Evolutionary conservation across 2,329 filamentous ascomycete genomes (phyloP), one percentile per base, ranked within the genome.

Genomic region (Colletotrichum sp.): DNA sequence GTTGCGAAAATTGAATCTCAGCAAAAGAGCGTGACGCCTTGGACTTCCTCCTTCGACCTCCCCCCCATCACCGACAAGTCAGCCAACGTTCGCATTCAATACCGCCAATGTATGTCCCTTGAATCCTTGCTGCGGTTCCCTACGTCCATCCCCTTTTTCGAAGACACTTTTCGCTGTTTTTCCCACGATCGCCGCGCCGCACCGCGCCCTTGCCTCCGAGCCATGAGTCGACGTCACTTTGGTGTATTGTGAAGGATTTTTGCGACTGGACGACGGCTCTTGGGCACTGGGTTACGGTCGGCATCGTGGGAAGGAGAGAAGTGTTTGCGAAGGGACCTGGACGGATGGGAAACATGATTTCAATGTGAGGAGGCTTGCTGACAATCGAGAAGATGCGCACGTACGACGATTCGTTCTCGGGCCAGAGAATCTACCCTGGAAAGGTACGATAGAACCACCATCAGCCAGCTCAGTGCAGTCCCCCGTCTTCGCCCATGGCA

Each of bases 371-470:
- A 28, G 24, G 24, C 39, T 60, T 55, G 59, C 72, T 75, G 55
- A 75, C 72, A 60, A 26, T 59, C 18, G 84, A 82, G 85, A 92
- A 87, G 85, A 92, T 92, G 91, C 90, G 91, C 87, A 92, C 90
- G 85, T 92, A 92, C 91, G 91, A 92, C 87, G 91, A 92, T 86
- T 85, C 87, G 81, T 92, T 92, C 88, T 92, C 91, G 85, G 91
- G 91, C 85, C 88, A 90, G 89, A 91, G 89, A 88, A 92, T 92
- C 82, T 92, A 92, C 90, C 91, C 90, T 86, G 91, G 91, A 85
- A 92, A 92, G 91, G 91, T 92, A 90, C 87, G 89, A 79, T 79
- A 48, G 79, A 79, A 39, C 48, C 18, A 59, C 9, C 39, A 48
- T 48, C 39, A 12, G 6, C 39, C 39, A 48, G 39, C 18, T 18